Evolutionary conservation across 2,329 filamentous ascomycete species (phyloP), one percentile per base, ranked within the genome.

Genomic region (Microcera coccophila): DNA sequence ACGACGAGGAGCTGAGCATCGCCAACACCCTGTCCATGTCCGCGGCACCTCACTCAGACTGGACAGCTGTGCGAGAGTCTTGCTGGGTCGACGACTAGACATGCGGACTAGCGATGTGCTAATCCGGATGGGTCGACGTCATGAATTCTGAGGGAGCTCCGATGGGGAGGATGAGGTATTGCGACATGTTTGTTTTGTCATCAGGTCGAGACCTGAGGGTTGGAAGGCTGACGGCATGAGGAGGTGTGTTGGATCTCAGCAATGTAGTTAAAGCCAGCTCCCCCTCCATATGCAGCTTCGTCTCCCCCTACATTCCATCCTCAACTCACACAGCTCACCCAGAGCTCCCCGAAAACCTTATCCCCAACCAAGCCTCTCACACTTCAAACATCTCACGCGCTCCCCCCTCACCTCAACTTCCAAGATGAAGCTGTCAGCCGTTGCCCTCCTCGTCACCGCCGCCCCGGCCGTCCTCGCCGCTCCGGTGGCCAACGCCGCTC

Each of bases 391-490:
- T 43, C 26, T 26, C 15, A 29, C 37, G 7, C 22, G 31, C 31
- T 22, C 18, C 21, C 15, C 38, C 26, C 15, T 10, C 9, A 3
- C 9, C 12, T n/a, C 28, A 38, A 35, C 3, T 17, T 12, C 18
- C 42, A 61, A 42, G 5, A 66, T 66, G 63, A 65, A 63, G 56
- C 40, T 64, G 26, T 47, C 56, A 24, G 26, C 50, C 38, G 33
- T 58, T 34, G 42, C 56, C 33, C 37, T 63, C 21, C 40, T 62
- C 38, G 45, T 46, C 28, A 28, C 63, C 9, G 54, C 58, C 4
- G 54, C 56, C 15, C 58, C 61, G 12, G 57, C 52, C 12, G n/a
- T n/a, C n/a, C n/a, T n/a, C n/a, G 44, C 58, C 2, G 53, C 49
- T 17, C 45, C 58, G 10, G 47, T 52, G 7, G 42, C 49, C 7